Percentiles rank a stretch among this genome's conserved stretches.
These are phyloP conservation scores for Lipomyces yamanashiensis DNA, from an alignment of 805 yeast species.

Conservation along the genomic window DNA sequence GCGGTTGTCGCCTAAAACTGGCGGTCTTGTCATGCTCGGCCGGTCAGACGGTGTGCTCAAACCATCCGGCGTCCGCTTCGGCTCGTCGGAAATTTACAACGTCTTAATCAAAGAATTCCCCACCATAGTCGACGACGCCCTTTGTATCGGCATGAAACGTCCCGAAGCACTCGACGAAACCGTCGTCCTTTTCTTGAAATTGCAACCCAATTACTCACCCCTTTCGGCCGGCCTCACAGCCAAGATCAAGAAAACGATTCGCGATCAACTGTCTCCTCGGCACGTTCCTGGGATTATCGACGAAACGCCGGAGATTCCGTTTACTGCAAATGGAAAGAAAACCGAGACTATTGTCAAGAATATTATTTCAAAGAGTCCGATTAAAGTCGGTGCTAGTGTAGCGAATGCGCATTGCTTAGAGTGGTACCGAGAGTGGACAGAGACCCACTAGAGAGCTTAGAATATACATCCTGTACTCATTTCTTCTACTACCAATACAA, in stretches of 20 bases:
- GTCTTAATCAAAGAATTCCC: conserved; percentile 33
- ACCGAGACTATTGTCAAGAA: conserved; percentile 37
- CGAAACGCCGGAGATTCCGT: conserved; percentile 38
- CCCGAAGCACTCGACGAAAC: conserved; percentile 35
- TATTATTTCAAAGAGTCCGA: conserved; percentile 33
- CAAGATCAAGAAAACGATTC: conserved; percentile 24
- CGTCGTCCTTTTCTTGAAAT: conserved; percentile 36
- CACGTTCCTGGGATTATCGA: conserved; percentile 38
- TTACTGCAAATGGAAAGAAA: conserved; percentile 40
- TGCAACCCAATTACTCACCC: conserved; percentile 15
- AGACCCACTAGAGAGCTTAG: conserved; percentile 16
- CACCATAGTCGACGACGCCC: conserved; percentile 32
- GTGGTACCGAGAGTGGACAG: conserved; percentile 38
- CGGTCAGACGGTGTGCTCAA: conserved; percentile 40
- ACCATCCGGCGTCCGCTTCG: conserved; percentile 39
- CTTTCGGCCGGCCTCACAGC: conserved; percentile 22
- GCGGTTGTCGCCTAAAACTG: conserved; percentile 32
- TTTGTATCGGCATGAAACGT: conserved; percentile 38
- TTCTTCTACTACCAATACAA: too few relatives aligned
- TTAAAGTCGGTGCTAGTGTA: conserved; percentile 38
- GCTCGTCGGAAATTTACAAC: conserved; percentile 39
- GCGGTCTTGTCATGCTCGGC: conserved; percentile 37
- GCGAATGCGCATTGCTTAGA: conserved; percentile 37
- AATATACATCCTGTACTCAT: too few relatives aligned
- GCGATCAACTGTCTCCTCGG: conserved; percentile 35